These are phyloP conservation scores for Talaromyces albobiverticillius DNA, from an alignment of 2,329 filamentous ascomycete species.

Conservation along the genomic window DNA sequence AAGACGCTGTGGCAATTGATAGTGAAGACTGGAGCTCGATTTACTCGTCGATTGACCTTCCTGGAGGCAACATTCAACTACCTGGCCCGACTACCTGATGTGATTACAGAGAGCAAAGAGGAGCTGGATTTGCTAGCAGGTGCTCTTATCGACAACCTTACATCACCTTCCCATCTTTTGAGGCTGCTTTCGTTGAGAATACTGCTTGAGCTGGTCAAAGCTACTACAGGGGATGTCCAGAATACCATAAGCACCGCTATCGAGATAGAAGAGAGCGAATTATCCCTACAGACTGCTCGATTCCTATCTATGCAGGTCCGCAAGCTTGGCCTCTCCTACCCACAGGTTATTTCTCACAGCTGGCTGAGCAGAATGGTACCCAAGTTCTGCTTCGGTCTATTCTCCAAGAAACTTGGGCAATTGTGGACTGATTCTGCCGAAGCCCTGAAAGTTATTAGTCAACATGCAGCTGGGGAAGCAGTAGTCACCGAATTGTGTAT, in stretches of 20 bases:
- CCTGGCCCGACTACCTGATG: conserved; percentile 27
- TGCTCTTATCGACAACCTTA: conserved; percentile 69
- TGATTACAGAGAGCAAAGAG: conserved; percentile 44
- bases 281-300: conserved; percentile 73
- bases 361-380: conserved; percentile 73
- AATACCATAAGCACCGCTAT: conserved; percentile 59
- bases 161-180: conserved; percentile 70
- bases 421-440: conserved; percentile 82
- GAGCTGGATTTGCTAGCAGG: conserved; percentile 62
- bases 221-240: conserved; percentile 47
- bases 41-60: conserved; percentile 64
- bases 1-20: conserved; percentile 62
- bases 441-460: conserved; percentile 71
- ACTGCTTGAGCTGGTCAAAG: conserved; percentile 59
- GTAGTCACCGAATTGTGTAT: conserved; percentile 70
- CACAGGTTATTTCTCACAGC: conserved; percentile 55
- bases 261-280: conserved; percentile 73
- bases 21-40: conserved; percentile 63
- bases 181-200: conserved; percentile 71
- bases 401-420: conserved; percentile 80
- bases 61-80: conserved; percentile 60
- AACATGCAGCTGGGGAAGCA: conserved; percentile 69
- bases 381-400: conserved; percentile 80
- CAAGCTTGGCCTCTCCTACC: conserved; percentile 67
- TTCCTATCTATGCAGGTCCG: conserved; percentile 82